A percentile compares a stretch with the other conserved stretches of the same genome.
These are phyloP conservation scores for Lasiosphaeria hispida DNA, from an alignment of 495 filamentous ascomycete genomes.

Conservation along the genomic window DNA sequence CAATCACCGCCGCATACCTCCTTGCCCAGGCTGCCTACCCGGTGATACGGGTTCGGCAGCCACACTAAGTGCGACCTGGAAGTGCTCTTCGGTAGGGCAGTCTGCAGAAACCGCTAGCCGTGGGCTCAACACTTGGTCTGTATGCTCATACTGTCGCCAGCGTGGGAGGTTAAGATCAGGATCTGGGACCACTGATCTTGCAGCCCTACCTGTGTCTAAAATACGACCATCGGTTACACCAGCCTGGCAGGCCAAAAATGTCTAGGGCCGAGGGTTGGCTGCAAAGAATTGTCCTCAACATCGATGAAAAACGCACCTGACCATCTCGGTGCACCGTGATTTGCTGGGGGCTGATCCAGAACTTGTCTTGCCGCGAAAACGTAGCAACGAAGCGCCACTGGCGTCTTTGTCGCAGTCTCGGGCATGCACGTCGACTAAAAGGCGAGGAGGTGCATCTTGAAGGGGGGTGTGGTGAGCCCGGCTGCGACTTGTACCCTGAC, in stretches of 20 bases:
- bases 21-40: too few relatives aligned
- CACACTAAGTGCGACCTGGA: too few relatives aligned
- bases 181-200: too few relatives aligned
- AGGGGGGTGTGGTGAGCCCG: constrained; percentile 7
- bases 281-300: background rate
- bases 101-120: too few relatives aligned
- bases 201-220: too few relatives aligned
- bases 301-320: constrained; percentile 19
- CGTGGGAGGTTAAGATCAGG: too few relatives aligned
- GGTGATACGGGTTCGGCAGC: too few relatives aligned
- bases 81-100: too few relatives aligned
- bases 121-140: too few relatives aligned
- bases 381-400: constrained; percentile 23
- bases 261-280: background rate
- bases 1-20: too few relatives aligned
- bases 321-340: constrained; percentile 13
- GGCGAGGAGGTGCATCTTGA: constrained; percentile 12
- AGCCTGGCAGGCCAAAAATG: background rate
- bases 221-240: background rate
- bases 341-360: constrained; percentile 10
- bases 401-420: constrained; percentile 20
- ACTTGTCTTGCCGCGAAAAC: constrained; percentile 15
- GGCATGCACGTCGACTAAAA: constrained; percentile 30
- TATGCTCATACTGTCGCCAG: too few relatives aligned
- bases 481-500: background rate